These are phyloP conservation scores for Russula vinacea DNA, from an alignment of 768 basidiomycete species.

Conservation along the genomic window DNA sequence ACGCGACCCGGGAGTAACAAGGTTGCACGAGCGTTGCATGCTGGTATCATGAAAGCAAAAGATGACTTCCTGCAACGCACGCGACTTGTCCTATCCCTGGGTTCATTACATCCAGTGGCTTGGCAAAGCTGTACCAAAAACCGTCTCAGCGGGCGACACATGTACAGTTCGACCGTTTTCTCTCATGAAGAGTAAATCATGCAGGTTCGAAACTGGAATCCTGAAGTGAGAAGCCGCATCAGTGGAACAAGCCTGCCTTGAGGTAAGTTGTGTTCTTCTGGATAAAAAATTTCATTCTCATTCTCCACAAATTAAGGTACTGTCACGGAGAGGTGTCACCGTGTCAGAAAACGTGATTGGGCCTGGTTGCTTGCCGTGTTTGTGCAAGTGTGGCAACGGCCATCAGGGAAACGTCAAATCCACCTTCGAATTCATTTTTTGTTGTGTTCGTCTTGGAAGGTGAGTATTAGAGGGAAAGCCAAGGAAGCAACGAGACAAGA, in stretches of 20 bases:
- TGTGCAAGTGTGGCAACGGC: background rate
- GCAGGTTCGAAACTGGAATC: background rate
- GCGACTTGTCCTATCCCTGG: background rate
- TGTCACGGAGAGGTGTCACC: conserved; percentile 2
- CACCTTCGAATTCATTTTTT: background rate
- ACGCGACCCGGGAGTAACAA: too few relatives aligned
- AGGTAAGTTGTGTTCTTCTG: background rate
- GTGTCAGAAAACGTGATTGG: background rate
- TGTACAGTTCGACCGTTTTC: background rate
- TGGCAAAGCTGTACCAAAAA: background rate
- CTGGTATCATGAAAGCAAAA: background rate
- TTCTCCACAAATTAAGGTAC: background rate
- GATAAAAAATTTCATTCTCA: background rate
- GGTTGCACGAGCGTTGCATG: background rate
- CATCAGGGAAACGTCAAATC: background rate
- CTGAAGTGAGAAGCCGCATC: background rate
- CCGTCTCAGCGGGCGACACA: background rate
- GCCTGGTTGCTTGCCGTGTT: background rate
- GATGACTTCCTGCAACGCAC: background rate
- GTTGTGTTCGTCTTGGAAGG: background rate
- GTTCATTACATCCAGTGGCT: background rate
- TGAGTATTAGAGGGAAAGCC: background rate
- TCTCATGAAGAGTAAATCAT: background rate
- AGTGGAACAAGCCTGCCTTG: background rate
- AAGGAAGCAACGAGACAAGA: background rate